phyloP scores from a whole-genome alignment of 1,284 basidiomycete species.

The Ganoderma meredithae region DNA sequence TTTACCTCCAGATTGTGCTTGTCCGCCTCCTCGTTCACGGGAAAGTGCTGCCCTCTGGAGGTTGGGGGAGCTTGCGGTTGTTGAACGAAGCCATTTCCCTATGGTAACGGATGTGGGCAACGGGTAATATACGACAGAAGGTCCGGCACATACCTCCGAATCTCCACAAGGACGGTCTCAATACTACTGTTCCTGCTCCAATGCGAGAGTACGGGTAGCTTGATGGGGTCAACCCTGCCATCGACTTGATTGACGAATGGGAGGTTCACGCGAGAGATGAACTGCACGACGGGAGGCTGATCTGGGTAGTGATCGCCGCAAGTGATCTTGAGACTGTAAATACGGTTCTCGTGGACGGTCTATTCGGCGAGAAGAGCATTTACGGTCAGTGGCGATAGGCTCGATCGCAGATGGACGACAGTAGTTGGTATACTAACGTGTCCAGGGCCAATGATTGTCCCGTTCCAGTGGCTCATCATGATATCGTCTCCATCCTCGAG shows the following conservation, averaged over 20 bases:
- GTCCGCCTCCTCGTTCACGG: conserved; percentile 38
- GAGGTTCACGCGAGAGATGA: conserved; percentile 93
- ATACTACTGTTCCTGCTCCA: conserved; percentile 85
- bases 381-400: conserved; percentile 25
- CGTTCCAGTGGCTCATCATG: conserved; percentile 98
- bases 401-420: conserved; percentile 25
- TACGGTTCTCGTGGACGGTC: conserved; percentile 98
- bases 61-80: conserved; percentile 96
- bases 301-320: conserved; percentile 91
- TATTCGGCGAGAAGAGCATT: conserved; percentile 42
- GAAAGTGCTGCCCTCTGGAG: conserved; percentile 86
- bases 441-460: conserved; percentile 97
- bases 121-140: conserved; percentile 6
- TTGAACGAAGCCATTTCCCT: conserved; percentile 95
- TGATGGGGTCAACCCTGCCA: conserved; percentile 80
- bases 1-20: conserved; percentile 25
- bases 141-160: conserved; percentile 73
- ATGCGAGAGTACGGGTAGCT: conserved; percentile 72
- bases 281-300: conserved; percentile 78
- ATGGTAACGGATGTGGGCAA: conserved; percentile 9
- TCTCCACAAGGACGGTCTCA: conserved; percentile 90
- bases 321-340: conserved; percentile 94
- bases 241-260: conserved; percentile 86
- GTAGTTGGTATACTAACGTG: conserved; percentile 67
- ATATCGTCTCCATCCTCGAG: conserved; percentile 93